Percentiles rank a stretch among this genome's conserved stretches.
Evolutionary conservation across 106 monocot species (phyloP).

Genomic region (Allium fistulosum): DNA sequence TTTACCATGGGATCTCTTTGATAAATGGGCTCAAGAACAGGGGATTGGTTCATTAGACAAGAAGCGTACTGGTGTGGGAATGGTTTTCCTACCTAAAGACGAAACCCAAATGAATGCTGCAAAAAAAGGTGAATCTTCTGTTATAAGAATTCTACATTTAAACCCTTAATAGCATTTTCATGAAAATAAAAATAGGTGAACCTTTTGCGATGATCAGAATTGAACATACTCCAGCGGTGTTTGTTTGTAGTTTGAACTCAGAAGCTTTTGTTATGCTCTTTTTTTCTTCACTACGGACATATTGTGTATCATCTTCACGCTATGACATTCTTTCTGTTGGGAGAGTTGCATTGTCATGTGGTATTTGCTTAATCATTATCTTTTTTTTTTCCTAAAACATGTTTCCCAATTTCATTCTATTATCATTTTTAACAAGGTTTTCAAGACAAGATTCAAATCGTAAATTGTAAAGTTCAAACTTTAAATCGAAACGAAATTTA

Average conservation of each 20-base stretch:
- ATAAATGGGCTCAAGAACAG: slow-evolving; percentile 76
- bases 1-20: slow-evolving; percentile 82
- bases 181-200: background rate
- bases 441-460: too few species aligned
- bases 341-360: background rate
- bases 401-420: too few species aligned
- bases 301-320: background rate
- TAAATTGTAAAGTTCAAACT: too few species aligned
- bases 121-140: slow-evolving; percentile 52
- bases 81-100: slow-evolving; percentile 91
- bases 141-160: background rate
- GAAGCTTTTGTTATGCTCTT: background rate
- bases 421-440: too few species aligned
- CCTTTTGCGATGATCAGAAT: background rate
- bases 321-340: background rate
- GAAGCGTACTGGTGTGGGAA: slow-evolving; percentile 84
- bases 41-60: slow-evolving; percentile 62
- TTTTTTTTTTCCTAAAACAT: too few species aligned
- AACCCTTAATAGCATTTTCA: background rate
- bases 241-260: background rate
- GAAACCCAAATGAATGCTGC: slow-evolving; percentile 65
- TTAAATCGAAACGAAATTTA: too few species aligned
- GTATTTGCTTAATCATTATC: too few species aligned
- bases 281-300: background rate
- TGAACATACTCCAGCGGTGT: background rate